phyloP scores from a whole-genome alignment of 2,329 filamentous ascomycete species.

The Epichloe elymi region DNA sequence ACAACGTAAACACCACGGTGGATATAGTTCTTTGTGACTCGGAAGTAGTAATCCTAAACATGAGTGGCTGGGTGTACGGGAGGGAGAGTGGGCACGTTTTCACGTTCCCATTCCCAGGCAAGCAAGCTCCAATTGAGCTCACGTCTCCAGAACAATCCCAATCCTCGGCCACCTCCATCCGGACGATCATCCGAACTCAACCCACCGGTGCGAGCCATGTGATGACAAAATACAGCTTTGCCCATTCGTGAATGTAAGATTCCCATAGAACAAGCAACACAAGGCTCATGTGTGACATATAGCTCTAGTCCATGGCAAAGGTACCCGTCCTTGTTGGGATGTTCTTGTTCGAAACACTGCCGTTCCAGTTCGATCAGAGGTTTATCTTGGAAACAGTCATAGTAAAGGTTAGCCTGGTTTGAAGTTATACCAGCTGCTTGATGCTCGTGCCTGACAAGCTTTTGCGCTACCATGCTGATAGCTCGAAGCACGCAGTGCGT shows the following conservation, averaged over 20 bases:
- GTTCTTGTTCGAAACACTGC: constrained; percentile 48
- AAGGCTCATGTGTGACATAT: constrained; percentile 91
- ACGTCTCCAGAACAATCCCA: constrained; percentile 57
- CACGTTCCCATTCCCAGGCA: constrained; percentile 61
- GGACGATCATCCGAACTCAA: constrained; percentile 63
- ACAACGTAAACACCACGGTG: constrained; percentile 3
- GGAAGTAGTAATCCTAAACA: constrained; percentile 33
- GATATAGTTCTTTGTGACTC: constrained; percentile 22
- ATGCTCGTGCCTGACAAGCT: constrained; percentile 44
- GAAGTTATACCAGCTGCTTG: constrained; percentile 22
- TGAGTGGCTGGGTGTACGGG: constrained; percentile 36
- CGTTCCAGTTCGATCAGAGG: constrained; percentile 57
- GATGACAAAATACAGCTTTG: constrained; percentile 64
- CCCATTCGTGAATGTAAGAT: constrained; percentile 89
- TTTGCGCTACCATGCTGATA: constrained; percentile 70
- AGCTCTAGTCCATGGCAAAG: constrained; percentile 88
- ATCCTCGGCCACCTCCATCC: constrained; percentile 42
- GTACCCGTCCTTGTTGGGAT: constrained; percentile 65
- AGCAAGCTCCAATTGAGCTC: constrained; percentile 80
- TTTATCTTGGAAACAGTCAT: constrained; percentile 53
- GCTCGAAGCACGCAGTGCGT: constrained; percentile 66
- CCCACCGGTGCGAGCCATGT: constrained; percentile 71
- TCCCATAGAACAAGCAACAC: constrained; percentile 93
- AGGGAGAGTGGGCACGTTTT: constrained; percentile 24
- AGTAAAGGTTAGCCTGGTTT: constrained; percentile 31